These are phyloP conservation scores for Ilex asprella DNA, from an alignment of 257 asterid genomes.

Conservation along the genomic window DNA sequence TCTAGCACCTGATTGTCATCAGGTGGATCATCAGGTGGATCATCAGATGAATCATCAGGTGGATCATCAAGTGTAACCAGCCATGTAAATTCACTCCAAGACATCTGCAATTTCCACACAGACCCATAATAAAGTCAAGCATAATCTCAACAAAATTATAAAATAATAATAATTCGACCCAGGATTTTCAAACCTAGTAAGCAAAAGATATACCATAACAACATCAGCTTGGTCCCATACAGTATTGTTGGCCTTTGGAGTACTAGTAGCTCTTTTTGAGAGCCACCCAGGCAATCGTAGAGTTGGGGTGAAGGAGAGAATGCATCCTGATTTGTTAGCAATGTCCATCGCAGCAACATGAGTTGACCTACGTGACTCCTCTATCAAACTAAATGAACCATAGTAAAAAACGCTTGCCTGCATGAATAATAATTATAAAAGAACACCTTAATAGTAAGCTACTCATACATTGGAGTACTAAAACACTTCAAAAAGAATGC, in stretches of 20 bases:
- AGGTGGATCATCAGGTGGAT: constrained; percentile 1
- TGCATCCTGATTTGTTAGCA: constrained; percentile 16
- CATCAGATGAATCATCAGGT: too few relatives aligned
- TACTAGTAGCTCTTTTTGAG: constrained; percentile 20
- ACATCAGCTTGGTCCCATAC: constrained; percentile 40
- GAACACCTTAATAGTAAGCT: too few relatives aligned
- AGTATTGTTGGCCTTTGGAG: constrained; percentile 25
- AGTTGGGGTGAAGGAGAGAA: constrained; percentile 29
- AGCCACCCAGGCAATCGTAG: constrained; percentile 42
- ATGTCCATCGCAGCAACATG: constrained; percentile 21
- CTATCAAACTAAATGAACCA: constrained; percentile 28
- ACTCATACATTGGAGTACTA: too few relatives aligned
- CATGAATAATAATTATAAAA: neutral
- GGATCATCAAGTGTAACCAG: constrained; percentile 29
- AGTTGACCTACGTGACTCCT: constrained; percentile 28
- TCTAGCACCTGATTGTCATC: constrained; percentile 22
- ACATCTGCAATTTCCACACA: constrained; percentile 13
- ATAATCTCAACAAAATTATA: too few relatives aligned
- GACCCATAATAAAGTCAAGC: too few relatives aligned
- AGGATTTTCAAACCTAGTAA: too few relatives aligned
- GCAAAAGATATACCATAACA: constrained; percentile 15
- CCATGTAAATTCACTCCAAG: constrained; percentile 28
- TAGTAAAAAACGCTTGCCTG: constrained; percentile 16
- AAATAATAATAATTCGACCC: too few relatives aligned
- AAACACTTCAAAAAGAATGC: too few relatives aligned